Base-by-base conservation (phyloP, 75 land plant genomes). In the Sequoiadendron giganteum region DNA sequence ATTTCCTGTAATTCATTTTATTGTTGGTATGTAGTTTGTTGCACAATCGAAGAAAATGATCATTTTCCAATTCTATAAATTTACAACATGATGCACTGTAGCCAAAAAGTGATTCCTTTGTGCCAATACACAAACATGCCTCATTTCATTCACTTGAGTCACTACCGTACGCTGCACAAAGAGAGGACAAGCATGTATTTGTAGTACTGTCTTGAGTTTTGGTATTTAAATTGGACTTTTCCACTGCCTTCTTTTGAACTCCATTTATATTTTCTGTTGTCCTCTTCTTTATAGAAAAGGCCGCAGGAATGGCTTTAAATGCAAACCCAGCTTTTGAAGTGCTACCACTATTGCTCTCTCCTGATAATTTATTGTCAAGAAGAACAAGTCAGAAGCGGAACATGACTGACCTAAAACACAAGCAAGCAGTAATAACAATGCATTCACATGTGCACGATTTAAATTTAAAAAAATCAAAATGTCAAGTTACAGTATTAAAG, bases 131-230 rank as follows among this genome's bases (percentile, higher is more conserved):
- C 75, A 45, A 45, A 45, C 28, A 43, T 43, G 13, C 49, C 21
- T 42, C 48, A 10, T 81, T 25, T 82, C 84, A 82, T 82, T 82
- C 84, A 82, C 84, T 81, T 9, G 84, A 45, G 16, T 47, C 52
- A 28, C 84, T 82, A n/a, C 47, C 34, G 13, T 82, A 82, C n/a
- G 84, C 84, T 82, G 84, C 52, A 47, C 84, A 82, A 82, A 82
- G 84, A 25, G 84, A 82, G 11, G 84, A 82, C 48, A 82, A 82
- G 34, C 32, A 13, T 10, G 52, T 82, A 45, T 47, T 47, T 82
- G 25, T 3, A 15, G 34, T 47, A 82, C 49, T 47, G 10, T n/a
- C 52, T 14, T 82, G 15, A 47, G 48, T 49, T 82, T 5, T 32
- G 10, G 15, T 11, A 47, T 82, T 82, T 82, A 47, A n/a, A 82